Conservation (phyloP, 148 eudicot species). For the Amaranthus palmeri region DNA sequence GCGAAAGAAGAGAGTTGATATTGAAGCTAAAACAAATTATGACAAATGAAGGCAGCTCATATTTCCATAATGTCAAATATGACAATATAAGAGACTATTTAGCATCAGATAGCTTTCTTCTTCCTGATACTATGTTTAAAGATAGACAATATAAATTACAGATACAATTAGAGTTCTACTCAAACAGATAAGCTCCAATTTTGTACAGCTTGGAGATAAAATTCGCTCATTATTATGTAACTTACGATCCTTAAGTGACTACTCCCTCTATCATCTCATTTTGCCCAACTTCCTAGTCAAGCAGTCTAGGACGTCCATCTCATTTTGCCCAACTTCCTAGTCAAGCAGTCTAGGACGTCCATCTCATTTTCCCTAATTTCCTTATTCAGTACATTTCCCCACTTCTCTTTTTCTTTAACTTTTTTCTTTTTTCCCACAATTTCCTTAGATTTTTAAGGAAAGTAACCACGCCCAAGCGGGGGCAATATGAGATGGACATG, state of each 20-base stretch:
- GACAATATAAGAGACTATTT: neutral
- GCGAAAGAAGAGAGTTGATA: neutral
- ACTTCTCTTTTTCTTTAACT: no score
- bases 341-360: no score
- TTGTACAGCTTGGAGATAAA: neutral
- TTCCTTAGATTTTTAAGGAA: no score
- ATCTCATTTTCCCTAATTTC: no score
- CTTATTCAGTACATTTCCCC: no score
- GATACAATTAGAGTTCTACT: neutral
- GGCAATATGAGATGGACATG: no score
- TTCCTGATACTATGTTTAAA: conserved; percentile 1
- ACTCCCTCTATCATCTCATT: neutral
- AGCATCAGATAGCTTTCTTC: neutral
- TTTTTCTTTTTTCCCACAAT: no score
- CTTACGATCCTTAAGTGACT: neutral
- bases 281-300: no score
- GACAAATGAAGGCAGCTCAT: neutral
- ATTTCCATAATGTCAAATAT: neutral
- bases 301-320: no score
- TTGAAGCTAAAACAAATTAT: neutral
- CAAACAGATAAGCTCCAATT: neutral
- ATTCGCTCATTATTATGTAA: neutral
- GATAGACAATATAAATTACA: neutral
- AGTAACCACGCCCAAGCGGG: no score
- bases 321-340: no score